These are phyloP conservation scores for Nannizzia gypsea DNA, from an alignment of 2,329 filamentous ascomycete species.

Conservation along the genomic window DNA sequence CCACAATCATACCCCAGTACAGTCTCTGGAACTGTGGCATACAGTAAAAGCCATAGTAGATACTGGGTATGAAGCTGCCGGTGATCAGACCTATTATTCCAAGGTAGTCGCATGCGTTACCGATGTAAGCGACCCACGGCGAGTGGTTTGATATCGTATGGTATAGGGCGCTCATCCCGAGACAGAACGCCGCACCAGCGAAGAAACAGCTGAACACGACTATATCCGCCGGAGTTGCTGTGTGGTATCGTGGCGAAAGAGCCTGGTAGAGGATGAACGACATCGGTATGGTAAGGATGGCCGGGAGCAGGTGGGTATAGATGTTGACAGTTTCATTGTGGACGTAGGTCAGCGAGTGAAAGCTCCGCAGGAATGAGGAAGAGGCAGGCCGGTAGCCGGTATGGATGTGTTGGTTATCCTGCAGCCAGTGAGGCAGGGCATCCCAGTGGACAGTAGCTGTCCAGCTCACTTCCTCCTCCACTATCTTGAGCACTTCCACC, in stretches of 20 bases:
- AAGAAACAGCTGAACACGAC: conserved; percentile 70
- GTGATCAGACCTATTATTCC: conserved; percentile 88
- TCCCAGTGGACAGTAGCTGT: conserved; percentile 38
- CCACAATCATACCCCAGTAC: conserved; percentile 70
- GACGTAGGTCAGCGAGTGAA: conserved; percentile 48
- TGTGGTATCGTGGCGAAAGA: conserved; percentile 54
- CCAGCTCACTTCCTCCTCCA: conserved; percentile 4
- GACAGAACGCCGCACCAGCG: conserved; percentile 55
- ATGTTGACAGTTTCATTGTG: conserved; percentile 64
- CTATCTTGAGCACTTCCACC: neutral
- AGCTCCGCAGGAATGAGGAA: conserved; percentile 48
- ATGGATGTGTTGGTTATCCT: conserved; percentile 58
- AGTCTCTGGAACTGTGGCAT: conserved; percentile 50
- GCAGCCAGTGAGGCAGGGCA: conserved; percentile 43
- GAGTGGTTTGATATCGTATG: conserved; percentile 83
- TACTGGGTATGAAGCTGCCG: conserved; percentile 75
- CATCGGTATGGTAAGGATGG: conserved; percentile 44
- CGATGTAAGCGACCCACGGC: conserved; percentile 61
- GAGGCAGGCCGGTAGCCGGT: conserved; percentile 54
- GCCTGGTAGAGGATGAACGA: conserved; percentile 45
- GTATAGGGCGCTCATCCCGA: conserved; percentile 73
- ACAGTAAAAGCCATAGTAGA: conserved; percentile 79
- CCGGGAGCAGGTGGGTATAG: conserved; percentile 59
- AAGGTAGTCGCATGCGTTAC: conserved; percentile 88
- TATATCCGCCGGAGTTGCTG: conserved; percentile 52